Evolutionary conservation across 73 alveolate species (phyloP).

Genomic region (Tetrahymena malaccensis): DNA sequence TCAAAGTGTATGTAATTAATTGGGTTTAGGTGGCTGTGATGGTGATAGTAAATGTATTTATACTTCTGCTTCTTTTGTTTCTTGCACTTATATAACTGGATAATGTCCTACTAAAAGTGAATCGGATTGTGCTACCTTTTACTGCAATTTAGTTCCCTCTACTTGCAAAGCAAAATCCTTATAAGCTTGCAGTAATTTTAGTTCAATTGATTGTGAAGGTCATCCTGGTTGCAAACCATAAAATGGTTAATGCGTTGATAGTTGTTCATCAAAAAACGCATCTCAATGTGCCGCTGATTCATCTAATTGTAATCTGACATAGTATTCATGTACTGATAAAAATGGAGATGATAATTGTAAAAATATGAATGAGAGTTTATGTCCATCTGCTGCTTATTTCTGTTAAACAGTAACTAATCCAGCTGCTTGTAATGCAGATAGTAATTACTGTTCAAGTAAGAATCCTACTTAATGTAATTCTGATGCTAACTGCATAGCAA

Average conservation of each 20-base stretch:
- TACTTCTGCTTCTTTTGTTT: neutral
- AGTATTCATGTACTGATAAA: neutral
- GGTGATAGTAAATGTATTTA: neutral
- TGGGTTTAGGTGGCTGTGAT: neutral
- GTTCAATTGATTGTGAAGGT: neutral
- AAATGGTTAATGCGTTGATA: neutral
- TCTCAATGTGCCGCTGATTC: neutral
- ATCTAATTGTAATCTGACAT: neutral
- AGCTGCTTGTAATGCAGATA: neutral
- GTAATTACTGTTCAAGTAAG: neutral
- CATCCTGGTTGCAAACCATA: too few relatives aligned
- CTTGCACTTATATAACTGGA: neutral
- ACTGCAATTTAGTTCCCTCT: neutral
- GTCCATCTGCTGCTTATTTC: neutral
- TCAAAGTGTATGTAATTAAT: neutral
- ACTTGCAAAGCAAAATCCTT: neutral
- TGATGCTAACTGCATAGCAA: neutral
- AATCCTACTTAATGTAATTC: neutral
- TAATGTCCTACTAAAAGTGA: neutral
- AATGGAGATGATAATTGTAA: neutral
- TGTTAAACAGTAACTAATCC: neutral
- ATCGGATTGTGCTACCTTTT: neutral
- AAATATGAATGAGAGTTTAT: neutral
- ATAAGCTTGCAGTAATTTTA: neutral
- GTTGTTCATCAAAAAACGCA: neutral